Percentiles rank a stretch among this genome's conserved stretches.
Conservation (phyloP, 805 yeast species). For the Saturnispora bothae region DNA sequence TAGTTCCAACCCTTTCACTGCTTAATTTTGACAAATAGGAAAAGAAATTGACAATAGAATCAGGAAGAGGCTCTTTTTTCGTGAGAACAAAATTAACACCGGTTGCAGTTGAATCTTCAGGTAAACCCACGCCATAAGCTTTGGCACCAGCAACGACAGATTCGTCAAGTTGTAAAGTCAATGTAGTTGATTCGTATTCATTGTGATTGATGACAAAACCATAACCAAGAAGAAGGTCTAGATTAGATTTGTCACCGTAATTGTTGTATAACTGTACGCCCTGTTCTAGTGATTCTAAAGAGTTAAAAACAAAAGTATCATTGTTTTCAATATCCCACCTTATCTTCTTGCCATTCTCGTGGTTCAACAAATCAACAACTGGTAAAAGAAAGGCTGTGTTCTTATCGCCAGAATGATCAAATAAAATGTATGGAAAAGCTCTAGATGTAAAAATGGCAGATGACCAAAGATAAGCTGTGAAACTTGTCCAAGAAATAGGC, state of each 20-base stretch:
- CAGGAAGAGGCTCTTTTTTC: constrained; percentile 24
- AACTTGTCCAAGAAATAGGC: constrained; percentile 45
- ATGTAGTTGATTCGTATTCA: constrained; percentile 42
- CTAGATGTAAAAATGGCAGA: constrained; percentile 59
- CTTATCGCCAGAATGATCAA: constrained; percentile 25
- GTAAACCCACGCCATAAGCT: constrained; percentile 32
- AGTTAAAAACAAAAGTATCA: constrained; percentile 28
- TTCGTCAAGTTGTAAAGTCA: constrained; percentile 48
- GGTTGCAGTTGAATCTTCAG: constrained; percentile 27
- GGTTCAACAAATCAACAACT: constrained; percentile 67
- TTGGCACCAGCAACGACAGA: constrained; percentile 17
- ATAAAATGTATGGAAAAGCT: constrained; percentile 67
- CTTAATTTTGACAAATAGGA: constrained; percentile 39
- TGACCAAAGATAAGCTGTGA: constrained; percentile 70
- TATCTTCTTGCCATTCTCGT: constrained; percentile 48
- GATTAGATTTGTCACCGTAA: constrained; percentile 66
- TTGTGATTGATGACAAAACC: constrained; percentile 58
- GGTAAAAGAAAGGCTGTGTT: constrained; percentile 65
- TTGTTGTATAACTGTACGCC: constrained; percentile 67
- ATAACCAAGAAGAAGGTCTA: constrained; percentile 58
- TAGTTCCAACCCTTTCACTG: constrained; percentile 35
- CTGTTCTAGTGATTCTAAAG: constrained; percentile 23
- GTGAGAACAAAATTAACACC: constrained; percentile 33
- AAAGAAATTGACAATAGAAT: constrained; percentile 39
- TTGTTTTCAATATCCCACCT: constrained; percentile 38